Percentiles rank a stretch among this genome's conserved stretches.
phyloP scores from a whole-genome alignment of 2,329 filamentous ascomycete species.

The Exophiala bonariae region DNA sequence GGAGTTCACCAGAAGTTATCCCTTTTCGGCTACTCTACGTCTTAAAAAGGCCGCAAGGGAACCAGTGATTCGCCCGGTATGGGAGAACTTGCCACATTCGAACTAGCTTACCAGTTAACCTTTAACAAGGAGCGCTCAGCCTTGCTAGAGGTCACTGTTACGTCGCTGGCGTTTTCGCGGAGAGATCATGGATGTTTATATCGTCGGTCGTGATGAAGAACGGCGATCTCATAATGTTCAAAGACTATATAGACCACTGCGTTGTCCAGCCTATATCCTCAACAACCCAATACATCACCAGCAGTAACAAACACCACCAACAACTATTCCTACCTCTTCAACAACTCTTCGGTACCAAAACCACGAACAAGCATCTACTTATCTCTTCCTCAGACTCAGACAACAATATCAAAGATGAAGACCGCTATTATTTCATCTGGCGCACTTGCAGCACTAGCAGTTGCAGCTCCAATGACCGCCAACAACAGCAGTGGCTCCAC shows the following conservation, averaged over 20 bases:
- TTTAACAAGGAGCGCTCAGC: background rate
- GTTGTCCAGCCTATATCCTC: too few relatives aligned
- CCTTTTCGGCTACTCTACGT: background rate
- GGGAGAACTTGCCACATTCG: background rate
- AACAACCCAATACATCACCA: too few relatives aligned
- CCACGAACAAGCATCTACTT: background rate
- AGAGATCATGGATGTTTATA: background rate
- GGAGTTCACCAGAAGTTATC: background rate
- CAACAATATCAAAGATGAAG: slow-evolving; percentile 1
- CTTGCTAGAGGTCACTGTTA: background rate
- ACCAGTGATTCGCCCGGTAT: background rate
- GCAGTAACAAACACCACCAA: too few relatives aligned
- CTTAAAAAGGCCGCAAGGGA: background rate
- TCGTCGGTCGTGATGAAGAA: background rate
- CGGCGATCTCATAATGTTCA: background rate
- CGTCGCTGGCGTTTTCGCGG: background rate
- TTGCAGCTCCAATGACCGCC: slow-evolving; percentile 1
- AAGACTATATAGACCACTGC: background rate
- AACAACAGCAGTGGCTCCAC: background rate
- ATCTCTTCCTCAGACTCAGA: background rate
- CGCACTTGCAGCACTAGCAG: background rate
- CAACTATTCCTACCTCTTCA: background rate
- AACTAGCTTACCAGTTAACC: background rate
- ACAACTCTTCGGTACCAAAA: background rate
- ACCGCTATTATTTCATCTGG: background rate